Percentiles rank a stretch among this genome's conserved stretches.
These are phyloP conservation scores for Xylariaceae sp. DNA, from an alignment of 2,329 filamentous ascomycete species.

Conservation along the genomic window DNA sequence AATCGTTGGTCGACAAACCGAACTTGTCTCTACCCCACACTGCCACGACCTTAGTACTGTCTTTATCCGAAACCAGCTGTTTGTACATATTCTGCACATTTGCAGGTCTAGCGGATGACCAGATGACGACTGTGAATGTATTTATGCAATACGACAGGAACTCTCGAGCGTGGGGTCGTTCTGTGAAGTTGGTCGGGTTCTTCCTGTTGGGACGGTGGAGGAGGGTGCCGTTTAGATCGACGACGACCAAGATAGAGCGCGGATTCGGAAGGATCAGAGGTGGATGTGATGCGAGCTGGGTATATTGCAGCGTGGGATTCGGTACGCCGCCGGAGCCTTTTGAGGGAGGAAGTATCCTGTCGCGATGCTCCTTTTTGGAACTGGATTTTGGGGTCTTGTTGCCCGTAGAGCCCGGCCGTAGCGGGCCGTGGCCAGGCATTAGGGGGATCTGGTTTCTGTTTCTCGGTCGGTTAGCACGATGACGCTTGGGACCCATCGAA, in stretches of 20 bases:
- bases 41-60: slow-evolving; percentile 57
- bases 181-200: slow-evolving; percentile 51
- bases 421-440: no score
- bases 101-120: slow-evolving; percentile 75
- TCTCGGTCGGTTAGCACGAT: no score
- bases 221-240: slow-evolving; percentile 92
- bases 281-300: slow-evolving; percentile 46
- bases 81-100: slow-evolving; percentile 69
- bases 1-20: slow-evolving; percentile 61
- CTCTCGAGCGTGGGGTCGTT: slow-evolving; percentile 61
- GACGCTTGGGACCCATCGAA: no score
- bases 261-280: slow-evolving; percentile 42
- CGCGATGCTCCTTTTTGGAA: no score
- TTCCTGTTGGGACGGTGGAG: slow-evolving; percentile 62
- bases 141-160: slow-evolving; percentile 74
- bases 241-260: slow-evolving; percentile 70
- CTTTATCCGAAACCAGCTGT: slow-evolving; percentile 55
- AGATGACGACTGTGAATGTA: slow-evolving; percentile 78
- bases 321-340: slow-evolving; percentile 56
- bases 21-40: slow-evolving; percentile 78
- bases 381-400: not conserved
- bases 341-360: slow-evolving; percentile 20
- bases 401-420: not conserved
- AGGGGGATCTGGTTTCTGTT: no score
- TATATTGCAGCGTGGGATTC: slow-evolving; percentile 56